phyloP scores from a whole-genome alignment of 106 monocot genomes.

The Allium cepa region DNA sequence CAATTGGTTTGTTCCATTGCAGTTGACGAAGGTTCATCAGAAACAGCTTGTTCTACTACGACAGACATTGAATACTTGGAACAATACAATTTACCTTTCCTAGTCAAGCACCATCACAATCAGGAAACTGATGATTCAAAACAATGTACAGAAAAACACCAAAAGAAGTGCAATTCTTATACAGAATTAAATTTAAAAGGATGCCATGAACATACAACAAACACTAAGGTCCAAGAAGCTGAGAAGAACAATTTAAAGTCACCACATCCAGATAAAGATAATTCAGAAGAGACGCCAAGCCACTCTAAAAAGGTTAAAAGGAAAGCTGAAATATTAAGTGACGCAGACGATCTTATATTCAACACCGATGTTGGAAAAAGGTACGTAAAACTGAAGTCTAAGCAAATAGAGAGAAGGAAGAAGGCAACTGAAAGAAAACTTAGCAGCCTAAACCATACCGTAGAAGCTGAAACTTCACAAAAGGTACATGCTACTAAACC shows the following conservation, averaged over 20 bases:
- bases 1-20: not conserved
- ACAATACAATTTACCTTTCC: not conserved
- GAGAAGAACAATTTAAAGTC: not conserved
- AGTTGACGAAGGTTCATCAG: conserved; percentile 1
- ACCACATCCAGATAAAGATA: conserved; percentile 4
- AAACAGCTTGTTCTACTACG: not conserved
- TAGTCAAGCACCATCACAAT: not conserved
- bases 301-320: not conserved
- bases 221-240: not conserved
- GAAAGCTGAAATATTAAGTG: not conserved
- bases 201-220: not conserved
- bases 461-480: not conserved
- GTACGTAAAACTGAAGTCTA: not conserved
- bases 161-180: not conserved
- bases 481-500: not conserved
- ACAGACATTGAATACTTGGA: not conserved
- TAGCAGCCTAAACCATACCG: not conserved
- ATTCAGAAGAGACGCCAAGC: not conserved
- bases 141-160: not conserved
- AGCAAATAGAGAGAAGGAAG: not conserved
- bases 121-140: not conserved
- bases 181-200: not conserved
- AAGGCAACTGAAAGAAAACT: conserved; percentile 5
- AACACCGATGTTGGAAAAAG: not conserved
- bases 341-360: not conserved